Evolutionary conservation across 192 early-diverging fungal species (phyloP).

Genomic region (Backusella parvicylindrica): DNA sequence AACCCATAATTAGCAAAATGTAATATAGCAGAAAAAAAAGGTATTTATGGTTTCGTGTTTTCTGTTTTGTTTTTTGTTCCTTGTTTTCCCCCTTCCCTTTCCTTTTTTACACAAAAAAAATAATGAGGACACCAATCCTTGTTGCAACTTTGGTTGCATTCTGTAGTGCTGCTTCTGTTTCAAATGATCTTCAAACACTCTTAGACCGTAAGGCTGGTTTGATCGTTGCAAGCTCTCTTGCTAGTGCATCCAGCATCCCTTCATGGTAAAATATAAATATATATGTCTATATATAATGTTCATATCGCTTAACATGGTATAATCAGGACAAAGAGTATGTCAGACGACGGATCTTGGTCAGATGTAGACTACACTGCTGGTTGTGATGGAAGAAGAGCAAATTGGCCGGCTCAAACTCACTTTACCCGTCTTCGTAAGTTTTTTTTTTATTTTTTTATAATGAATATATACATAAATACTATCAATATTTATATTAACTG

Average conservation of each 20-base stretch:
- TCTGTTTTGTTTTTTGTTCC: constrained; percentile 1
- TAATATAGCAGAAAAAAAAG: too few relatives aligned
- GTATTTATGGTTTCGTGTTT: not conserved
- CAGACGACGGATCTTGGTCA: constrained; percentile 15
- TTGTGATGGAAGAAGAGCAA: constrained; percentile 22
- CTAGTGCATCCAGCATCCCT: not conserved
- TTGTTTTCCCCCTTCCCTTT: not conserved
- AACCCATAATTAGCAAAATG: too few relatives aligned
- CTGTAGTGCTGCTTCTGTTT: not conserved
- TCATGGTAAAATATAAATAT: not conserved
- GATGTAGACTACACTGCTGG: constrained; percentile 28
- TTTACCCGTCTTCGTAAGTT: constrained; percentile 18
- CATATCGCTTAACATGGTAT: not conserved
- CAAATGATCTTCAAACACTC: not conserved
- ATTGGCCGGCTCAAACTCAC: constrained; percentile 24
- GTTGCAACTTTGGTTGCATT: not conserved
- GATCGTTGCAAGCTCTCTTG: not conserved
- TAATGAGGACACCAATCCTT: not conserved
- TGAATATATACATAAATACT: not conserved
- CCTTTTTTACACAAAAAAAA: not conserved
- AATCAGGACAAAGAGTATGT: not conserved
- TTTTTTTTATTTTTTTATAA: too few relatives aligned
- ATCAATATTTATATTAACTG: not conserved
- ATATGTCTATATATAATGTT: not conserved
- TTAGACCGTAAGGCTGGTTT: not conserved